Evolutionary conservation across 2,329 filamentous ascomycete species (phyloP), one percentile per base, ranked within the genome.

Genomic region (Bipolaris gigantea): DNA sequence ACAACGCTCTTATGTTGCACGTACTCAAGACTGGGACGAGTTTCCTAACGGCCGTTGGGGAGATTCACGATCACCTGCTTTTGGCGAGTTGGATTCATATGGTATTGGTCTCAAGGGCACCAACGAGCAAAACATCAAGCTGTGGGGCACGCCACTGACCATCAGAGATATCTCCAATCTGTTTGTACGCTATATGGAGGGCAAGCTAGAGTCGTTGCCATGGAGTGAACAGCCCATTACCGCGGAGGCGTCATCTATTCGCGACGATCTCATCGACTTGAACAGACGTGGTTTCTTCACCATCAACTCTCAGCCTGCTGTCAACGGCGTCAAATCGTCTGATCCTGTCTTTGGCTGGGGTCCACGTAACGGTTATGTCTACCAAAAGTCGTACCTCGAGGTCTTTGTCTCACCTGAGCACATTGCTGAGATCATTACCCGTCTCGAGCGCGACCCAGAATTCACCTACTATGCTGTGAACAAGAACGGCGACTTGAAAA

Each of bases 21-120:
- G 94, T 50, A 99, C 94, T 0, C 92, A 97, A 73, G 93, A 97
- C 65, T 99, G 94, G 94, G 94, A 99, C 68, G 94, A 99, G 75
- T 99, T 97, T 67, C 94, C 94, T 51, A 99, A 99, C 80, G 94
- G 94, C 42, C 89, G 94, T 75, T 99, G 94, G 94, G 95, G 94
- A 76, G 94, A 99, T 75, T 93, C 92, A 48, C 85, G 94, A 61
- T 97, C 93, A 54, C 94, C 94, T 57, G 94, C 94, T 46, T 99
- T 97, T 70, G 94, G 94, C 68, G 92, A 97, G 75, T 80, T 97
- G 48, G 93, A 97, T 75, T 87, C 91, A 8, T 97, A 99, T 70
- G 93, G 92, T 39, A 91, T 97, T 66, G 92, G 92, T 40, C 78
- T 99, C 65, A 95, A 93, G 63, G 94, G 94, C 27, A 95, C 90